These are phyloP conservation scores for Dendrostoma leiphaemia DNA, from an alignment of 2,329 filamentous ascomycete species.

Conservation along the genomic window DNA sequence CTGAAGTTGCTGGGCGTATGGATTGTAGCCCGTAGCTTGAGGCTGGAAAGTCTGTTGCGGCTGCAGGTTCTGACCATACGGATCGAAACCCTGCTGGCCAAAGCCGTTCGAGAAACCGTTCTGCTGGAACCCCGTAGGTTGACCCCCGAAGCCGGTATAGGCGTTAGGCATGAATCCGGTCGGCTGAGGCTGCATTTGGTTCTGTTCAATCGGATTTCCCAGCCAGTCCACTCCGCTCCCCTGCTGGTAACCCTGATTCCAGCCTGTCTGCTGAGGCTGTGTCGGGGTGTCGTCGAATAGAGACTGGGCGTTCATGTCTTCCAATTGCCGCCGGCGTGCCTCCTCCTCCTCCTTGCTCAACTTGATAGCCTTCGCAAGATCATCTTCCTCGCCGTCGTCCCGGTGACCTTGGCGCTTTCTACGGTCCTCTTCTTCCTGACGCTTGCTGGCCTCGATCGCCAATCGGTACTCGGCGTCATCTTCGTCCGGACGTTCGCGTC, in stretches of 20 bases:
- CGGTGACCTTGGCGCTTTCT: constrained; percentile 67
- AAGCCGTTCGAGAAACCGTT: constrained; percentile 72
- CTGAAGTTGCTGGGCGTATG: constrained; percentile 44
- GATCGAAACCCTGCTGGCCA: constrained; percentile 68
- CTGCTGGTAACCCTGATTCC: constrained; percentile 97
- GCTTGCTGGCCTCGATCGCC: constrained; percentile 92
- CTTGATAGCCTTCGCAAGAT: constrained; percentile 91
- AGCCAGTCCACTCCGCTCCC: constrained; percentile 96
- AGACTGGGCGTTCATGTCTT: constrained; percentile 78
- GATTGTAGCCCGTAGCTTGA: constrained; percentile 54
- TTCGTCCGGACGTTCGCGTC: constrained; percentile 61
- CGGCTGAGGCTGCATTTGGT: constrained; percentile 72
- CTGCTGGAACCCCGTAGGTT: constrained; percentile 47
- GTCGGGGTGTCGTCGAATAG: constrained; percentile 81
- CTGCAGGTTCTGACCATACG: constrained; percentile 57
- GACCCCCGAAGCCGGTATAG: constrained; percentile 51
- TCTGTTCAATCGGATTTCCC: constrained; percentile 85
- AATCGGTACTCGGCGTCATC: constrained; percentile 89
- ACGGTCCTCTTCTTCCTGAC: constrained; percentile 88
- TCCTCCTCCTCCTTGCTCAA: constrained; percentile 95
- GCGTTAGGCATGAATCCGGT: constrained; percentile 67
- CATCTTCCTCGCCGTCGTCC: constrained; percentile 68
- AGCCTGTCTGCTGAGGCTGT: constrained; percentile 77
- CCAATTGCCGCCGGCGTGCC: constrained; percentile 78
- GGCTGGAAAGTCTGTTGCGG: constrained; percentile 43